Evolutionary conservation across 495 filamentous ascomycete species (phyloP).

Genomic region (Neurospora sp.): DNA sequence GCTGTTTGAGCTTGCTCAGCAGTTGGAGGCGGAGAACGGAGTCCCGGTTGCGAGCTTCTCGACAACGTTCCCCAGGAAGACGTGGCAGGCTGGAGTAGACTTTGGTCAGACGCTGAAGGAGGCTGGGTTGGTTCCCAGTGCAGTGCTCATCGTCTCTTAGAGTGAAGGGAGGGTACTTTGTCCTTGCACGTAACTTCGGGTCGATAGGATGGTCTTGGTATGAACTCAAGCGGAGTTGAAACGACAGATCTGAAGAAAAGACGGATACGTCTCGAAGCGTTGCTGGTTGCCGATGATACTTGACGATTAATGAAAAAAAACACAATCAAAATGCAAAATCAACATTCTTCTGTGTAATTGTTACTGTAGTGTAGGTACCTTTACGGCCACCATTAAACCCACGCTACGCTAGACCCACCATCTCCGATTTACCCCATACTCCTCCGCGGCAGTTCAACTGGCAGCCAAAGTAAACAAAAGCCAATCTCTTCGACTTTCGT

Average conservation of each 20-base stretch:
- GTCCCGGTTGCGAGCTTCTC: constrained; percentile 59
- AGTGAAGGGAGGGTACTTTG: not conserved
- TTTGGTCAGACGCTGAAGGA: constrained; percentile 90
- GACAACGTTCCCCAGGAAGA: constrained; percentile 79
- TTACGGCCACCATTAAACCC: not conserved
- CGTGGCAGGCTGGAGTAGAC: constrained; percentile 61
- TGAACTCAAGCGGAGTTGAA: not conserved
- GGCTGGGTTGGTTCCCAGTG: constrained; percentile 79
- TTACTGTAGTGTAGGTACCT: not conserved
- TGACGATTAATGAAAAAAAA: not conserved
- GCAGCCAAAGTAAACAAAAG: not conserved
- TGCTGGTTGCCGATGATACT: not conserved
- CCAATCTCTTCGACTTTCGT: not conserved
- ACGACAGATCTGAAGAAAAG: not conserved
- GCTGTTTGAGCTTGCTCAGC: constrained; percentile 81
- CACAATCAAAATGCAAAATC: not conserved
- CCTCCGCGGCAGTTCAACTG: not conserved
- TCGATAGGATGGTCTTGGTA: not conserved
- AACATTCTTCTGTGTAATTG: not conserved
- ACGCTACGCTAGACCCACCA: not conserved
- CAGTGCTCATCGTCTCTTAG: constrained; percentile 68
- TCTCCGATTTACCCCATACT: not conserved
- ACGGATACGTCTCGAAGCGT: not conserved
- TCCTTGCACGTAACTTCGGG: not conserved
- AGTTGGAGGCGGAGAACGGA: constrained; percentile 51